Base-by-base conservation (phyloP, 2,329 filamentous ascomycete species). In the Fusarium sp. region DNA sequence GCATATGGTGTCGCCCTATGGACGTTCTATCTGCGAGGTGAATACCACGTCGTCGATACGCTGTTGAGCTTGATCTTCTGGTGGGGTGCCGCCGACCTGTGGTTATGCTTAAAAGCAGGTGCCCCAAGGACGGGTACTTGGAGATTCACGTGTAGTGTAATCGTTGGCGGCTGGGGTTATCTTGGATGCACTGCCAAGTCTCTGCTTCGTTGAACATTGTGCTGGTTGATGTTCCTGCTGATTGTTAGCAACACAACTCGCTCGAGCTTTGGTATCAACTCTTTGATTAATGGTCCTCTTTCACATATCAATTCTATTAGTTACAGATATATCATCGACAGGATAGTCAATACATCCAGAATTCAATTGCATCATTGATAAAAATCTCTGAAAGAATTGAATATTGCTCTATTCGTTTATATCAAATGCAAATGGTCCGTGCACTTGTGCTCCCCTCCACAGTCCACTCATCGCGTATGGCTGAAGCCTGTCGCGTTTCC, bases 101-200 rank as follows among this genome's bases (percentile, higher is more conserved):
- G 66, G 31, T 20, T 74, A 7, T 75, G 72, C n/a, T 62, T 67
- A 41, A 67, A 65, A 29, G 70, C 72, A 31, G 73, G 68, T 15
- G 69, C 62, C 5, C 51, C 61, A 15, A 57, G 58, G 0, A 40
- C 47, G 40, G 73, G 36, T 0, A 7, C 55, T 2, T 72, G 63
- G 40, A 54, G 72, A 25, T 64, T 74, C 15, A 3, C 42, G 1
- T n/a, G 48, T 4, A 41, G 64, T 13, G 4, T 67, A 20, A 15
- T 67, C 4, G 6, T 72, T 35, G 67, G 60, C 1, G 63, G 56
- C 2, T 74, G 61, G 57, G 72, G 72, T 4, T 29, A 58, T 36
- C 15, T 74, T 11, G 71, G 72, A 0, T 41, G 62, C 25, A 74
- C 63, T 51, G 48, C 56, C 10, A 71, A 49, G 7, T 63, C 37